Conservation (phyloP, 495 filamentous ascomycete species). For the Penicillium salamii region DNA sequence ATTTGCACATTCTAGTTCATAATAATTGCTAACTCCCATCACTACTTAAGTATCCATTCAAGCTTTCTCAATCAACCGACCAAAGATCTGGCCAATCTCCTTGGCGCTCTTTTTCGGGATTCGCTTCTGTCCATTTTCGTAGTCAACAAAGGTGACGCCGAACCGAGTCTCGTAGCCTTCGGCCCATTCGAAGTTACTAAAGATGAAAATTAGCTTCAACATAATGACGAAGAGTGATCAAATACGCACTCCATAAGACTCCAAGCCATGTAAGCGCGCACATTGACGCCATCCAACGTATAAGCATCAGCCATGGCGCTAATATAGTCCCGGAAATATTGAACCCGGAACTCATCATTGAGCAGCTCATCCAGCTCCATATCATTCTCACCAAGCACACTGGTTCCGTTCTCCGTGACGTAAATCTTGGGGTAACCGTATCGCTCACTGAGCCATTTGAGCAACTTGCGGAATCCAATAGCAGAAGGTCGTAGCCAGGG, state of each 20-base stretch:
- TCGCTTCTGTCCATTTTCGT: conserved; percentile 69
- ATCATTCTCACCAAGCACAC: conserved; percentile 75
- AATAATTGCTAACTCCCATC: not conserved
- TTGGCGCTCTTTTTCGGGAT: conserved; percentile 76
- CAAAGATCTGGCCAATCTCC: conserved; percentile 62
- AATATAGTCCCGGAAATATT: conserved; percentile 74
- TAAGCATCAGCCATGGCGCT: conserved; percentile 66
- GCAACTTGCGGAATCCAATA: conserved; percentile 69
- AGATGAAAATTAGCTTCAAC: conserved; percentile 13
- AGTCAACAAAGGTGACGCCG: conserved; percentile 75
- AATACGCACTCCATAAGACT: conserved; percentile 64
- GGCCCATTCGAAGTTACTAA: conserved; percentile 59
- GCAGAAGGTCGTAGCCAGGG: conserved; percentile 72
- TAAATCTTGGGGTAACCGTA: conserved; percentile 73
- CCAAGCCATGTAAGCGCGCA: conserved; percentile 76
- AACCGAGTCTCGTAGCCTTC: conserved; percentile 85
- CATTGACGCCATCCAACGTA: conserved; percentile 64
- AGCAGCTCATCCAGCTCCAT: conserved; percentile 64
- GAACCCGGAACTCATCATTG: conserved; percentile 69
- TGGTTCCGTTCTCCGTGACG: conserved; percentile 81
- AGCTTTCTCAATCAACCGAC: conserved; percentile 36
- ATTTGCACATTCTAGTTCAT: not conserved
- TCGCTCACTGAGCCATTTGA: conserved; percentile 76
- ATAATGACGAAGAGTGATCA: no score
- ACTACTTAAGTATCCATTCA: conserved; percentile 5